These are phyloP conservation scores for Aspergillus versicolor DNA, from an alignment of 2,329 filamentous ascomycete species.

Conservation along the genomic window DNA sequence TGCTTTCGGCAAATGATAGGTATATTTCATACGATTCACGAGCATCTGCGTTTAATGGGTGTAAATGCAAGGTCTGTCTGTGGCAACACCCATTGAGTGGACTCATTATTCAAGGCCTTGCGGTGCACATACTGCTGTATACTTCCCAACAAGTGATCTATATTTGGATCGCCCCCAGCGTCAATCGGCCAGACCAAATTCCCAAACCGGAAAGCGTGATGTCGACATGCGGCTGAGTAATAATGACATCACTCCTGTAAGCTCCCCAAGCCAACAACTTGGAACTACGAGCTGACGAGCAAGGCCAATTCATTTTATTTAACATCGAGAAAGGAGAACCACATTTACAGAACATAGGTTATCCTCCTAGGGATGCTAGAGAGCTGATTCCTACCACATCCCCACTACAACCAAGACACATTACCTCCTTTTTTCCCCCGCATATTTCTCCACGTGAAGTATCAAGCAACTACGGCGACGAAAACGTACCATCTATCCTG, in stretches of 20 bases:
- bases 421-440: not conserved
- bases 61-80: not conserved
- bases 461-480: not conserved
- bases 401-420: not conserved
- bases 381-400: not conserved
- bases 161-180: not conserved
- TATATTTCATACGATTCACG: not conserved
- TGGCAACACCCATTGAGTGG: not conserved
- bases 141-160: not conserved
- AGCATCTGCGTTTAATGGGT: not conserved
- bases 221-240: slow-evolving; percentile 7
- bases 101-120: not conserved
- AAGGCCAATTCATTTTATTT: not conserved
- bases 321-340: not conserved
- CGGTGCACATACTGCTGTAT: too few species aligned
- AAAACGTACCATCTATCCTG: not conserved
- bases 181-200: not conserved
- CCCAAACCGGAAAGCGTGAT: not conserved
- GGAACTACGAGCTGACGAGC: not conserved
- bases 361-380: not conserved
- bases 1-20: not conserved
- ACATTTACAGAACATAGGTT: not conserved
- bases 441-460: not conserved
- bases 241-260: slow-evolving; percentile 6
- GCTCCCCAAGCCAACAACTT: not conserved